Base-by-base conservation (phyloP, 106 monocot species). In the Dioscorea zingiberensis region DNA sequence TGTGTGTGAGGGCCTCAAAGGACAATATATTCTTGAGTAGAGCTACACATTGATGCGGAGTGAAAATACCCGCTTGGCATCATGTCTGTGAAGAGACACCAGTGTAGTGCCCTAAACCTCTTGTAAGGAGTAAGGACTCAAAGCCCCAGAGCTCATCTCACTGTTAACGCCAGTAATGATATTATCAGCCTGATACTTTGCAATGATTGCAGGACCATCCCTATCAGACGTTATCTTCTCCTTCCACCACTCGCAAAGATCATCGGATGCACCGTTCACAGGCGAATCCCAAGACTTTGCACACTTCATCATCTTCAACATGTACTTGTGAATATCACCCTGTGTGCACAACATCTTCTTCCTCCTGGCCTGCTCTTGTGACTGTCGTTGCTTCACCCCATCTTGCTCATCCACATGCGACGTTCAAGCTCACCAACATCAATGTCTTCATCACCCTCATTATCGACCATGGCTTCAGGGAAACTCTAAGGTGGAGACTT, bases 231-330 rank as follows among this genome's bases (percentile, higher is more conserved):
- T 59, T 7, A 80, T 74, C 27, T 65, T 64, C 9, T 80, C 80
- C 47, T 80, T 80, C 80, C 80, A 80, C 80, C 80, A 80, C 3
- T 38, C 74, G 2, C 80, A 28, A 11, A 80, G 70, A 45, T 80
- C 74, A 25, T 80, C 79, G 14, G 74, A 74, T 10, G 79, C 73
- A 21, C 79, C 79, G 18, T 63, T 60, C 4, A 80, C 79, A 21
- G 79, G 74, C 81, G 44, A 81, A 81, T 2, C 81, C 81, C 51
- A 72, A 60, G 9, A 76, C 81, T 44, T 76, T 76, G 67, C 80
- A 75, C 1, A 63, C 67, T 48, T 81, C 75, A 81, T 76, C 65
- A 71, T 71, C 67, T 81, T 81, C n/a, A 81, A 64, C 80, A 81
- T 71, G 75, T 75, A 65, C 19, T 63, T 66, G 10, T 75, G 80